phyloP scores from a whole-genome alignment of 2,329 filamentous ascomycete genomes.

The Fusarium nygamai region DNA sequence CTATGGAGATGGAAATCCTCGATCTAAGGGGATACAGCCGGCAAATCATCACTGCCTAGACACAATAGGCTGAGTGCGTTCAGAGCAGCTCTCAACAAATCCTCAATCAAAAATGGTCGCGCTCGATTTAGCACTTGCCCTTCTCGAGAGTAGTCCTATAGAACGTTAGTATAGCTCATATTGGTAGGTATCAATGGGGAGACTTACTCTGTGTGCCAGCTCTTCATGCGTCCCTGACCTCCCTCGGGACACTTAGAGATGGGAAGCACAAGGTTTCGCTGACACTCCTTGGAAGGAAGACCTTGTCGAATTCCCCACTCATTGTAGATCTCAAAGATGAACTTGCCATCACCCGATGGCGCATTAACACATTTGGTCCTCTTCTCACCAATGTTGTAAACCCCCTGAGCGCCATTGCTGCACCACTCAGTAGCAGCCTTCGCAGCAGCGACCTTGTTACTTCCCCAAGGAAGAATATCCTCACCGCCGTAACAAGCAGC shows the following conservation, averaged over 20 bases:
- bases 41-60: not conserved
- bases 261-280: not conserved
- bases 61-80: fast-evolving
- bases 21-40: fast-evolving
- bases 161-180: fast-evolving
- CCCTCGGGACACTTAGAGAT: conserved; percentile 7
- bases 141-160: not conserved
- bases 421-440: conserved; percentile 9
- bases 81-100: no score
- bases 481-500: not conserved
- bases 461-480: not conserved
- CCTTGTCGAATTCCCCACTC: not conserved
- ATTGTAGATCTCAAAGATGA: conserved; percentile 10
- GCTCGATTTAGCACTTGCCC: not conserved
- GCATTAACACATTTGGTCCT: conserved; percentile 14
- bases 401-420: not conserved
- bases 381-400: not conserved
- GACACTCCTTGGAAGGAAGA: not conserved
- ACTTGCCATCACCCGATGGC: not conserved
- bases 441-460: conserved; percentile 2
- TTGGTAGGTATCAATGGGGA: fast-evolving
- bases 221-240: not conserved
- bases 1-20: not conserved
- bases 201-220: conserved; percentile 21
- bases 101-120: fast-evolving